phyloP scores from a whole-genome alignment of 169 alveolate genomes.

The Cryptosporidium parvum region DNA sequence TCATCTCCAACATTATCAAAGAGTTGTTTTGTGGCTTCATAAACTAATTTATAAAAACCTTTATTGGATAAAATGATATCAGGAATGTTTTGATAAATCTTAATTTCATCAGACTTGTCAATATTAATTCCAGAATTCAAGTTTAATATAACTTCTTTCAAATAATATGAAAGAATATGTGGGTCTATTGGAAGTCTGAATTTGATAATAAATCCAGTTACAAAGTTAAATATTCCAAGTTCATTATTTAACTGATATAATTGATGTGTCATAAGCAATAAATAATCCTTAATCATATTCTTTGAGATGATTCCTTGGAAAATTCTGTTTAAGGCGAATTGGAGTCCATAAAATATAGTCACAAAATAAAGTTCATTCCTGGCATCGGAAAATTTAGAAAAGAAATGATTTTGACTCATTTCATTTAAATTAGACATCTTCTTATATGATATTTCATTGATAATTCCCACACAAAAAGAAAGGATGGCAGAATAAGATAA shows the following conservation, averaged over 20 bases:
- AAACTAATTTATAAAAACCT: constrained; percentile 36
- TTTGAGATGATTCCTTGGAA: constrained; percentile 10
- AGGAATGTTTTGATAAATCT: constrained; percentile 45
- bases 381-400: background rate
- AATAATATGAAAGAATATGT: constrained; percentile 24
- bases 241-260: constrained; percentile 25
- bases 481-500: constrained; percentile 11
- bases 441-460: constrained; percentile 20
- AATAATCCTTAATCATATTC: background rate
- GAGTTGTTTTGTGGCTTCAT: background rate
- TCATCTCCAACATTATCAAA: background rate
- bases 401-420: background rate
- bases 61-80: background rate
- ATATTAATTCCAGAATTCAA: constrained; percentile 2
- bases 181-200: constrained; percentile 60
- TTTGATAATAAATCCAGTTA: background rate
- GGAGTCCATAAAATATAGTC: background rate
- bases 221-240: constrained; percentile 21
- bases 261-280: constrained; percentile 1
- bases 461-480: constrained; percentile 26
- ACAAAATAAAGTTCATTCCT: constrained; percentile 28
- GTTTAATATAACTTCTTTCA: constrained; percentile 16
- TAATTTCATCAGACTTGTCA: constrained; percentile 12
- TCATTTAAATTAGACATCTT: background rate
- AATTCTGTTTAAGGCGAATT: background rate